Percentiles rank a stretch among this genome's conserved stretches.
Evolutionary conservation across 768 basidiomycete species (phyloP).

Genomic region (Boletales sp.): DNA sequence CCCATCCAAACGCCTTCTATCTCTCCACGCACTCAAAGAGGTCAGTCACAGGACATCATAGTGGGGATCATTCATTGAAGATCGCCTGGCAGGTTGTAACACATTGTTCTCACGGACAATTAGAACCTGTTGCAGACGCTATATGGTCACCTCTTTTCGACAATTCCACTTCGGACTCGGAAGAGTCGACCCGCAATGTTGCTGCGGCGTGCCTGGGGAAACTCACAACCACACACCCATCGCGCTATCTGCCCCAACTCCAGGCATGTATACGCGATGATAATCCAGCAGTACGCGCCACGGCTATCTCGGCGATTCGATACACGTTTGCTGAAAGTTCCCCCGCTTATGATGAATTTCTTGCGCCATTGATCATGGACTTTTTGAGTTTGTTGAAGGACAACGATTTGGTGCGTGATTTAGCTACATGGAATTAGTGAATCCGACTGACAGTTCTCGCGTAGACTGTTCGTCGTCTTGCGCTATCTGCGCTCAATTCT

Average conservation of each 20-base stretch:
- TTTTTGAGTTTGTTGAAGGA: constrained; percentile 92
- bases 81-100: constrained; percentile 68
- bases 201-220: constrained; percentile 97
- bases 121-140: constrained; percentile 83
- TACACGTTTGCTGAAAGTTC: constrained; percentile 87
- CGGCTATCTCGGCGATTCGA: constrained; percentile 89
- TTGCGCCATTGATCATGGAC: constrained; percentile 84
- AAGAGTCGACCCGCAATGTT: constrained; percentile 90
- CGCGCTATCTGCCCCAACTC: constrained; percentile 87
- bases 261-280: constrained; percentile 74
- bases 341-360: constrained; percentile 83
- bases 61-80: not conserved
- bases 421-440: not conserved
- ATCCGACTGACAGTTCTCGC: not conserved
- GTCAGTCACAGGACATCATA: constrained; percentile 33
- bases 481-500: constrained; percentile 88
- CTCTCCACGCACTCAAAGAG: constrained; percentile 93
- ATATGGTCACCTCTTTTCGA: constrained; percentile 93
- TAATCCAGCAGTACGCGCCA: constrained; percentile 73
- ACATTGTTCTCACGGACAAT: constrained; percentile 79
- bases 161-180: constrained; percentile 76
- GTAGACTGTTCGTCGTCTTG: constrained; percentile 86
- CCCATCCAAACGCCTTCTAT: constrained; percentile 74
- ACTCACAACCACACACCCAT: constrained; percentile 87
- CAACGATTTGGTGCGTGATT: constrained; percentile 65